These are phyloP conservation scores for Huntiella savannae DNA, from an alignment of 2,329 filamentous ascomycete genomes.

Conservation along the genomic window DNA sequence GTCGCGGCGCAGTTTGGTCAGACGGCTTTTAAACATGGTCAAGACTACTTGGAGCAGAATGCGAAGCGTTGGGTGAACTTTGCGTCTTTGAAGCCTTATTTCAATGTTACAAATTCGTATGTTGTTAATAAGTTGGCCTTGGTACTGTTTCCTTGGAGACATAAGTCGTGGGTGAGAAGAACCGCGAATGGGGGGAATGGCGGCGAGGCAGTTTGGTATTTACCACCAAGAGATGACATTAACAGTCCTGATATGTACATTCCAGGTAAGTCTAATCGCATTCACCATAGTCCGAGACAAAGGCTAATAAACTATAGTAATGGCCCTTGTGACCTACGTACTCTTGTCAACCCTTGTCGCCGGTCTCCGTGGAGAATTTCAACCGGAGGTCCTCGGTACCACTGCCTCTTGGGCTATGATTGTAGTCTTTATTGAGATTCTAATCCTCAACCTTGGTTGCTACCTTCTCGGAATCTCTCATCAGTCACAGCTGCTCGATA, in stretches of 20 bases:
- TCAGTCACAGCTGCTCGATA: slow-evolving; percentile 77
- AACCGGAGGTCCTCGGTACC: slow-evolving; percentile 79
- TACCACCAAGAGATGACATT: slow-evolving; percentile 83
- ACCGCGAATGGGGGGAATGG: slow-evolving; percentile 45
- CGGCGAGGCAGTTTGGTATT: slow-evolving; percentile 57
- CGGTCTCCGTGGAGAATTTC: slow-evolving; percentile 75
- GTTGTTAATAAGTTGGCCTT: slow-evolving; percentile 84
- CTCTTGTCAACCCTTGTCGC: slow-evolving; percentile 80
- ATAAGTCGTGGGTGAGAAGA: slow-evolving; percentile 92
- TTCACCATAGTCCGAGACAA: background rate
- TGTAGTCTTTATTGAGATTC: slow-evolving; percentile 71
- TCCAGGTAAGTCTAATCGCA: slow-evolving; percentile 29
- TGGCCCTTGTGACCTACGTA: slow-evolving; percentile 96
- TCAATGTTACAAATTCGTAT: slow-evolving; percentile 96
- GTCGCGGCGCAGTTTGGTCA: slow-evolving; percentile 89
- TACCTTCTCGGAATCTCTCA: slow-evolving; percentile 89
- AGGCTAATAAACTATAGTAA: slow-evolving; percentile 30
- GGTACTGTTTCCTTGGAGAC: slow-evolving; percentile 92
- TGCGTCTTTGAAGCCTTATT: slow-evolving; percentile 90
- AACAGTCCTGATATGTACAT: slow-evolving; percentile 99
- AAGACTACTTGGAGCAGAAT: slow-evolving; percentile 90
- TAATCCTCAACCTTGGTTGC: slow-evolving; percentile 78
- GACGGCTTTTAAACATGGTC: slow-evolving; percentile 74
- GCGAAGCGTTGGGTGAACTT: slow-evolving; percentile 73
- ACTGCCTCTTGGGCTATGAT: slow-evolving; percentile 70